Conservation (phyloP, 78 protist genomes). For the Dictyostelium capitatum region DNA sequence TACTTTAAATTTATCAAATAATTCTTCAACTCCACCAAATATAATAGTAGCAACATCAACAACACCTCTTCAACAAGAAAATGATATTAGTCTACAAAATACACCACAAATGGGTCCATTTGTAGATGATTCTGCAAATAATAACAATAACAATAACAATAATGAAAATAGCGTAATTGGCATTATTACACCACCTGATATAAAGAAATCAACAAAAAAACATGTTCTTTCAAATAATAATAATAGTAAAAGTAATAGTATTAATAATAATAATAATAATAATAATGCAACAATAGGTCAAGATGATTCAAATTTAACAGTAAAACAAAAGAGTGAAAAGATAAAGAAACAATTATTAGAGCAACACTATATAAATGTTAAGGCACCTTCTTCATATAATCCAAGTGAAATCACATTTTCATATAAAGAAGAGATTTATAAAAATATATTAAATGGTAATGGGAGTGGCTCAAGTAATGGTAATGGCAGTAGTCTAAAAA, state of each 20-base stretch:
- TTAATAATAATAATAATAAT: background rate
- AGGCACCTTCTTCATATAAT: constrained; percentile 18
- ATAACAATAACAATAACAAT: background rate
- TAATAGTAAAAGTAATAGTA: too few relatives aligned
- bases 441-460: constrained; percentile 12
- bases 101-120: background rate
- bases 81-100: background rate
- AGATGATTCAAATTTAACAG: constrained; percentile 14
- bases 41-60: background rate
- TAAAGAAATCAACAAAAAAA: background rate
- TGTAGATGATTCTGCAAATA: background rate
- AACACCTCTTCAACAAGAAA: background rate
- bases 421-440: constrained; percentile 14
- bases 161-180: background rate
- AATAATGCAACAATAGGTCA: background rate
- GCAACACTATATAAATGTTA: constrained; percentile 9
- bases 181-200: background rate
- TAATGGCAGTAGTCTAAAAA: background rate
- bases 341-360: background rate
- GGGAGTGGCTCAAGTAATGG: background rate
- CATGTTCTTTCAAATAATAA: background rate
- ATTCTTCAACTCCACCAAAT: background rate
- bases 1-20: background rate
- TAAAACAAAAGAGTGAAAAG: constrained; percentile 6
- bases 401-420: constrained; percentile 5